A percentile compares a stretch with the other conserved stretches of the same genome.
These are phyloP conservation scores for Pirum gemmata DNA, from an alignment of 78 protist genomes.

Conservation along the genomic window DNA sequence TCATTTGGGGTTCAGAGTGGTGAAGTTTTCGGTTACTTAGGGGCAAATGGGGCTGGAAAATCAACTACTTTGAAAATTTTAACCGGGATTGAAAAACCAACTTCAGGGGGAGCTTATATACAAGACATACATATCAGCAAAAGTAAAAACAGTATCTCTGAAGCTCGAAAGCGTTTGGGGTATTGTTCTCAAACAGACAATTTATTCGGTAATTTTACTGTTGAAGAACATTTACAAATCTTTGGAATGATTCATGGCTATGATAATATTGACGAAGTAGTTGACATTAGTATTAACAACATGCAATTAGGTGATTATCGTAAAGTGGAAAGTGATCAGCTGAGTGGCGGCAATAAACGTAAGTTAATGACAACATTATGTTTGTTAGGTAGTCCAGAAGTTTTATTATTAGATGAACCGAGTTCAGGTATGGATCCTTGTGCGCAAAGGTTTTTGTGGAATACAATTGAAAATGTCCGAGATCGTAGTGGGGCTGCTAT, in stretches of 20 bases:
- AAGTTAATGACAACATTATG: slow-evolving; percentile 58
- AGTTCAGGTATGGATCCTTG: slow-evolving; percentile 65
- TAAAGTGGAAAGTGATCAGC: neutral
- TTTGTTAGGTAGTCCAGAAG: slow-evolving; percentile 54
- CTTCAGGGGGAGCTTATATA: slow-evolving; percentile 57
- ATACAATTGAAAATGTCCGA: slow-evolving; percentile 20
- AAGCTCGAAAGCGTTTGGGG: slow-evolving; percentile 67
- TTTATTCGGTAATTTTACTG: slow-evolving; percentile 69
- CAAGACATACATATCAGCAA: slow-evolving; percentile 50
- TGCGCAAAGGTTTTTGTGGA: slow-evolving; percentile 68
- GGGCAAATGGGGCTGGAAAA: slow-evolving; percentile 82
- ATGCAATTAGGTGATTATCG: neutral
- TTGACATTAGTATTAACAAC: neutral
- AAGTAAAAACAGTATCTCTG: slow-evolving; percentile 46
- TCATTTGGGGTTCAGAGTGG: slow-evolving; percentile 39
- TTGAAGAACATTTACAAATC: slow-evolving; percentile 60
- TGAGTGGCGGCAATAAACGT: slow-evolving; percentile 73
- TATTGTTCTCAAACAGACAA: slow-evolving; percentile 81
- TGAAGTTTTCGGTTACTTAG: slow-evolving; percentile 66
- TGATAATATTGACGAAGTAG: neutral
- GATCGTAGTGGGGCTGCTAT: slow-evolving; percentile 9
- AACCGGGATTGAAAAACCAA: slow-evolving; percentile 60
- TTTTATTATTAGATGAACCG: slow-evolving; percentile 70
- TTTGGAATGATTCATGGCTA: slow-evolving; percentile 57
- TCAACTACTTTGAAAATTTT: slow-evolving; percentile 53